These are phyloP conservation scores for Citrus unshiu DNA, from an alignment of 345 rosid species.

Conservation along the genomic window DNA sequence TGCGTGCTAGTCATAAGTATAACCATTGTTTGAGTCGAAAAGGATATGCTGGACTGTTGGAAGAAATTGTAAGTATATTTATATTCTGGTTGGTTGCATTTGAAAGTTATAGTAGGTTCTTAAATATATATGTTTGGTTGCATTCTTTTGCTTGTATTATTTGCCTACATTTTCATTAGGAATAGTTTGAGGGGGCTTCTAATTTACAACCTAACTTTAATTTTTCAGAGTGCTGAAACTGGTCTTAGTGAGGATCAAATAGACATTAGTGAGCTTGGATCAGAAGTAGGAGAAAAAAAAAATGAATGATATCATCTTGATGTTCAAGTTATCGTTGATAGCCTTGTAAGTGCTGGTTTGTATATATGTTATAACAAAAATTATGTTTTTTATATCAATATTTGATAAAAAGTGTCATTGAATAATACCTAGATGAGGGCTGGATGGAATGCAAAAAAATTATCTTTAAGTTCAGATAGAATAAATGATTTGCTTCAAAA, in stretches of 20 bases:
- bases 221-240: not conserved
- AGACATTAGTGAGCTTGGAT: not conserved
- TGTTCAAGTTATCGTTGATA: not conserved
- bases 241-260: not conserved
- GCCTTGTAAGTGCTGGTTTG: not conserved
- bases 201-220: too few species aligned
- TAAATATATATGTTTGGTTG: too few species aligned
- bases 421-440: not conserved
- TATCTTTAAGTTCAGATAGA: not conserved
- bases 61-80: not conserved
- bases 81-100: too few species aligned
- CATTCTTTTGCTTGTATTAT: too few species aligned
- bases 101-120: too few species aligned
- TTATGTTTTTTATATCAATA: too few species aligned
- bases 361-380: too few species aligned
- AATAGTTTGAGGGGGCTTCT: too few species aligned
- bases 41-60: not conserved
- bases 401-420: too few species aligned
- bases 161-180: too few species aligned
- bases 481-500: not conserved
- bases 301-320: not conserved
- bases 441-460: not conserved
- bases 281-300: not conserved
- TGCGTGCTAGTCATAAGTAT: not conserved
- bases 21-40: not conserved